Conservation (phyloP, 257 asterid genomes). For the Rehmannia glutinosa region DNA sequence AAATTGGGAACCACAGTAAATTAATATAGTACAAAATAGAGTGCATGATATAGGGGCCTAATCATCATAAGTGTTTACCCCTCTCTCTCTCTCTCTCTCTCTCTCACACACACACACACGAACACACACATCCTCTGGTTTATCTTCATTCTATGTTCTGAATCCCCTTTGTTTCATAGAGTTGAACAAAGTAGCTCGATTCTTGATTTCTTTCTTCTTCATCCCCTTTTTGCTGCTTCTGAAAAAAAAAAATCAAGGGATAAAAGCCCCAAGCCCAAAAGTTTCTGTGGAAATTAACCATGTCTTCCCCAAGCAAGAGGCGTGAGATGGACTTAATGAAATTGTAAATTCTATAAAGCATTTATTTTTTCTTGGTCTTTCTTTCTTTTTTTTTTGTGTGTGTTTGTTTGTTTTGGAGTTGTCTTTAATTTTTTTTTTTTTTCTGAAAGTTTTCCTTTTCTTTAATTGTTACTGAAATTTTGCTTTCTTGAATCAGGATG, state of each 20-base stretch:
- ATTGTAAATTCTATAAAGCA: slow-evolving; percentile 47
- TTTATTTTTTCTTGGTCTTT: neutral
- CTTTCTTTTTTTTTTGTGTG: neutral
- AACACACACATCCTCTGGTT: too few species aligned
- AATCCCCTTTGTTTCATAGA: too few species aligned
- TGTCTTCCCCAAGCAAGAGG: slow-evolving; percentile 99
- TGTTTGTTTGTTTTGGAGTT: slow-evolving; percentile 1
- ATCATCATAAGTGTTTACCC: too few species aligned
- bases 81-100: too few species aligned
- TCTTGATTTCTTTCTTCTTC: too few species aligned
- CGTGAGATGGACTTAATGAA: slow-evolving; percentile 99
- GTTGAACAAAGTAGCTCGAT: too few species aligned
- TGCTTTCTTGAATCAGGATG: slow-evolving; percentile 57
- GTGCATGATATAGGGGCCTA: too few species aligned
- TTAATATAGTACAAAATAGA: too few species aligned
- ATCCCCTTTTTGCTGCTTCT: neutral
- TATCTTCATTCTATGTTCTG: too few species aligned
- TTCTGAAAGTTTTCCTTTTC: neutral
- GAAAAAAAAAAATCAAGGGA: neutral
- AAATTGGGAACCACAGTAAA: too few species aligned
- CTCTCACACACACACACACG: too few species aligned
- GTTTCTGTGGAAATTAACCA: slow-evolving; percentile 23
- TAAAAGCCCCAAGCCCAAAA: neutral
- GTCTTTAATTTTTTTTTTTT: neutral
- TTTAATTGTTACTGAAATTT: neutral